Percentiles rank a stretch among this genome's conserved stretches.
These are phyloP conservation scores for Kregervanrija fluxuum DNA, from an alignment of 805 yeast genomes.

Conservation along the genomic window DNA sequence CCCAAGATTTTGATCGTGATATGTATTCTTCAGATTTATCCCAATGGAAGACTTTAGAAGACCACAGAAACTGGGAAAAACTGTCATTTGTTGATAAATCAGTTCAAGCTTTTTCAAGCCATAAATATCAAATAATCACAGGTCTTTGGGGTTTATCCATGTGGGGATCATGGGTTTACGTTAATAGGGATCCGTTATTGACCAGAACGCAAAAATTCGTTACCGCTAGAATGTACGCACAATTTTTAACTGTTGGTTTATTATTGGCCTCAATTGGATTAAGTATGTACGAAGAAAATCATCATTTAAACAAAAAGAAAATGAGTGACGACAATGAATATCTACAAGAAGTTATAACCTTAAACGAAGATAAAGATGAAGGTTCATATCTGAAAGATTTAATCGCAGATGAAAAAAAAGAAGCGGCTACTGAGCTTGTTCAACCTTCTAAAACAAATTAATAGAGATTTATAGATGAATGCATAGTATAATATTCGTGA, in stretches of 20 bases:
- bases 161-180: slow-evolving; percentile 71
- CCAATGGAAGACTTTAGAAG: slow-evolving; percentile 36
- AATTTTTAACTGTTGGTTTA: slow-evolving; percentile 67
- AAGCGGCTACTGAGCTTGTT: neutral
- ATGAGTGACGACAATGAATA: slow-evolving; percentile 27
- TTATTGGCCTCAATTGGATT: slow-evolving; percentile 63
- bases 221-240: slow-evolving; percentile 89
- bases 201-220: slow-evolving; percentile 73
- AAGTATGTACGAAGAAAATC: slow-evolving; percentile 55
- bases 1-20: slow-evolving; percentile 55
- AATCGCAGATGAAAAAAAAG: slow-evolving; percentile 8
- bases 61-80: slow-evolving; percentile 43
- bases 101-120: slow-evolving; percentile 39
- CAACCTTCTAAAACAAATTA: slow-evolving; percentile 1
- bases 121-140: slow-evolving; percentile 62
- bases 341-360: slow-evolving; percentile 38
- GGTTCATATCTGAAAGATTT: neutral
- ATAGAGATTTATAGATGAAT: too few relatives aligned
- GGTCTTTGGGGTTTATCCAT: slow-evolving; percentile 76
- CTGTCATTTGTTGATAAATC: slow-evolving; percentile 43
- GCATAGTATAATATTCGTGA: too few relatives aligned
- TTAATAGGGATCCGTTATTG: slow-evolving; percentile 69
- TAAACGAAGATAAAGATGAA: neutral
- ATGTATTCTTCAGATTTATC: slow-evolving; percentile 45
- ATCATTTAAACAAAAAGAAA: slow-evolving; percentile 32